Conservation (phyloP, 768 basidiomycete species). For the Leucocoprinus birnbaumii region DNA sequence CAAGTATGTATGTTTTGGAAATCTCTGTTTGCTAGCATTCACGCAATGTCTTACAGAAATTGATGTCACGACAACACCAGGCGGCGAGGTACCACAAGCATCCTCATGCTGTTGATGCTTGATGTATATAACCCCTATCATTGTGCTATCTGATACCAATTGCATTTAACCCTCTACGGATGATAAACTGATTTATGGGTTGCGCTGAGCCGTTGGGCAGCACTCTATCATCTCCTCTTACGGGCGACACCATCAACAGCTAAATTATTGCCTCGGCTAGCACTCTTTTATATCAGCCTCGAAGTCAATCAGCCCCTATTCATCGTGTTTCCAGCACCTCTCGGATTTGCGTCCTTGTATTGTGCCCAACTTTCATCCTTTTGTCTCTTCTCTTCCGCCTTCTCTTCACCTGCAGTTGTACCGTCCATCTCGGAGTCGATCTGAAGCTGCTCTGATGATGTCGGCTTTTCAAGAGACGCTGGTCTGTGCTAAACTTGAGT, state of each 20-base stretch:
- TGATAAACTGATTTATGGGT: no score
- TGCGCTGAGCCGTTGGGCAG: no score
- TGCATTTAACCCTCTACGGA: slow-evolving; percentile 9
- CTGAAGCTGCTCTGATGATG: slow-evolving; percentile 74
- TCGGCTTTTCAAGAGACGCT: slow-evolving; percentile 62
- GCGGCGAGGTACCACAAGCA: slow-evolving; percentile 77
- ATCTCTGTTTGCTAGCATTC: not conserved
- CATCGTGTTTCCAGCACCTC: slow-evolving; percentile 96
- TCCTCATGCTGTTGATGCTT: slow-evolving; percentile 74
- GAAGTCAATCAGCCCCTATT: slow-evolving; percentile 67
- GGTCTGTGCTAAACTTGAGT: slow-evolving; percentile 37
- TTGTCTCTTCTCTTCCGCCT: slow-evolving; percentile 70
- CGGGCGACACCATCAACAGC: no score
- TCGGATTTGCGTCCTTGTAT: slow-evolving; percentile 82
- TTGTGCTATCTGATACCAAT: slow-evolving; percentile 15
- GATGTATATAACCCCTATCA: slow-evolving; percentile 9
- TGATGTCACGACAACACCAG: slow-evolving; percentile 76
- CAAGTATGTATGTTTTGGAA: slow-evolving; percentile 35
- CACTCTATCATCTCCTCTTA: no score
- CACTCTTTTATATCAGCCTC: slow-evolving; percentile 19
- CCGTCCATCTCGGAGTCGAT: slow-evolving; percentile 87
- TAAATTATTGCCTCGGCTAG: not conserved
- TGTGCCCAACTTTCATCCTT: slow-evolving; percentile 92
- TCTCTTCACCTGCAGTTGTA: slow-evolving; percentile 59
- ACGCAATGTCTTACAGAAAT: slow-evolving; percentile 58